Evolutionary conservation across 164 flowering plant genomes (phyloP), one percentile per base, ranked within the genome.

Genomic region (Paratinospora sagittata): DNA sequence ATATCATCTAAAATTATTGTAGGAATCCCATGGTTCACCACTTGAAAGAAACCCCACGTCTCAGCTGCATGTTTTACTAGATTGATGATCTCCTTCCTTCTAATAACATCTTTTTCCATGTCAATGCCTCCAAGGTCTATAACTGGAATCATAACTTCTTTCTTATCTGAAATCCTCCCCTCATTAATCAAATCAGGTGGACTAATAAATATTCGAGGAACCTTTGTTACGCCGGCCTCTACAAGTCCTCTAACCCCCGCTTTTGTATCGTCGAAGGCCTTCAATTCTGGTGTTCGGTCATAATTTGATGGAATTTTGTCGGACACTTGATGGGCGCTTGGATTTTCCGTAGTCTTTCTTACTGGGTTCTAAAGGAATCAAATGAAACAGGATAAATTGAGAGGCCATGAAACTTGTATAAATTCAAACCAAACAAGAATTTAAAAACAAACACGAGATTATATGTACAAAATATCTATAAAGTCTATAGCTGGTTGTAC

Each of bases 161-260:
- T n/a, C n/a, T n/a, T n/a, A n/a, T n/a, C n/a, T n/a, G n/a, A n/a
- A n/a, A n/a, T n/a, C n/a, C n/a, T n/a, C n/a, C n/a, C n/a, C n/a
- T n/a, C n/a, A n/a, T n/a, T n/a, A n/a, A n/a, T n/a, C n/a, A n/a
- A n/a, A n/a, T n/a, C n/a, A n/a, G n/a, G n/a, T n/a, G n/a, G n/a
- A n/a, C n/a, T n/a, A 62, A 82, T 39, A 72, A 82, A 77, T 2
- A 82, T 69, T 27, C 43, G 55, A 3, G 79, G 83, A 17, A 82
- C 47, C 6, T 41, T 72, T 4, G n/a, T 10, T 1, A 78, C 41
- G 4, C 81, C 81, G 12, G 75, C 67, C 23, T 78, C 82, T 8
- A 78, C 72, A 2, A 81, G 71, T 6, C 83, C 81, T 58, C 78
- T 71, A n/a, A n/a, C n/a, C n/a, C n/a, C n/a, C n/a, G n/a, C n/a